Conservation (phyloP, 495 filamentous ascomycete genomes). For the Neurospora sp. region DNA sequence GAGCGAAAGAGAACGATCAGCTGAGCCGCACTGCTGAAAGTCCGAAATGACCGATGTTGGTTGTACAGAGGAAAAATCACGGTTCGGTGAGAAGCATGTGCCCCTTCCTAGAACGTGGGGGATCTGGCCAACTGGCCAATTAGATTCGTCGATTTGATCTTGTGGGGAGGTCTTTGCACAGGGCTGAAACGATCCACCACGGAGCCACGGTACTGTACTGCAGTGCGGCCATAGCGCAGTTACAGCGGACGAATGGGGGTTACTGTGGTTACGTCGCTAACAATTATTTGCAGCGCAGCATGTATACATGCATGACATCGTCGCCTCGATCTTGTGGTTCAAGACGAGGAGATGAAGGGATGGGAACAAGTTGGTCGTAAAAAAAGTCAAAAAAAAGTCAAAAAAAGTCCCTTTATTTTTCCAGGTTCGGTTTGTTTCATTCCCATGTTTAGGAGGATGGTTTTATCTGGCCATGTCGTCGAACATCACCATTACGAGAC, state of each 20-base stretch:
- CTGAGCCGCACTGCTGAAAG: not conserved
- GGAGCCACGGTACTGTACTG: no score
- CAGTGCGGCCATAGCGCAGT: not conserved
- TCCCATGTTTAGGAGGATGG: no score
- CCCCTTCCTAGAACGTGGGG: not conserved
- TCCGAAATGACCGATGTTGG: not conserved
- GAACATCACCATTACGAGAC: no score
- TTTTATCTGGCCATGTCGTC: no score
- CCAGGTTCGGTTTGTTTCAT: no score
- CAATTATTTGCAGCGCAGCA: not conserved
- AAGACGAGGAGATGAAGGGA: not conserved
- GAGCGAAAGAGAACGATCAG: not conserved
- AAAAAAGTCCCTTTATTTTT: no score
- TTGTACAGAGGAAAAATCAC: not conserved
- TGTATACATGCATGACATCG: not conserved
- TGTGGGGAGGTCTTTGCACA: not conserved
- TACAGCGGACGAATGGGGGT: not conserved
- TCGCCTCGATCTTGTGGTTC: not conserved
- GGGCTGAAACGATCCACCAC: not conserved
- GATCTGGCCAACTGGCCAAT: not conserved
- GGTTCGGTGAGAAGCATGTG: not conserved
- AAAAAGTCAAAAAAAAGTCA: no score
- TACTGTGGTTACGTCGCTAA: not conserved
- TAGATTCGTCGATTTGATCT: rapidly evolving
- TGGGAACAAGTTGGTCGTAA: not conserved